Percentiles rank a stretch among this genome's conserved stretches.
Evolutionary conservation across 371 early-diverging fungal species (phyloP).

Genomic region (Massospora cicadina): DNA sequence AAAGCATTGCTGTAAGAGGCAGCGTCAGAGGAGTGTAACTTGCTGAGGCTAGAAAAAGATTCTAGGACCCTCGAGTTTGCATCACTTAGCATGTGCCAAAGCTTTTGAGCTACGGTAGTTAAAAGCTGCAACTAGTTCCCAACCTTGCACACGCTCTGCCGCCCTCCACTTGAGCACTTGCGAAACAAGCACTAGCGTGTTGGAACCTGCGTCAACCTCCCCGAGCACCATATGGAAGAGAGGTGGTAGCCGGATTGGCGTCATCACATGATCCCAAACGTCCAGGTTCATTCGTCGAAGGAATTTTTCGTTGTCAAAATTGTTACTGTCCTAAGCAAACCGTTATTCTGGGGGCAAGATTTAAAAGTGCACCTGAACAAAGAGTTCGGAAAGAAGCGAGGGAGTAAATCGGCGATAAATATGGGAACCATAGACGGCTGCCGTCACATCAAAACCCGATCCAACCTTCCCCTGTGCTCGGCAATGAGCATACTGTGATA

Average conservation of each 20-base stretch:
- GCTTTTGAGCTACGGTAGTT: not conserved
- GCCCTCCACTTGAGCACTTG: slow-evolving; percentile 74
- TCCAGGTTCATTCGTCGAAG: not conserved
- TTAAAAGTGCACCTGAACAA: too few relatives aligned
- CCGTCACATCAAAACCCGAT: slow-evolving; percentile 87
- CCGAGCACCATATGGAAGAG: slow-evolving; percentile 59
- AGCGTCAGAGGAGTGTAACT: not conserved
- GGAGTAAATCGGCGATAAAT: slow-evolving; percentile 72
- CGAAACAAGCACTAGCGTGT: slow-evolving; percentile 82
- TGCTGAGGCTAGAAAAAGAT: not conserved
- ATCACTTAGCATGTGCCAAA: not conserved
- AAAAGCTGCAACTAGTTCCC: slow-evolving; percentile 10
- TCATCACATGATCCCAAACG: slow-evolving; percentile 56
- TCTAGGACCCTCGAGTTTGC: not conserved
- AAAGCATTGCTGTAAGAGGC: not conserved
- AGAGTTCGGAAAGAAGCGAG: slow-evolving; percentile 25
- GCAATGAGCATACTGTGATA: slow-evolving; percentile 85
- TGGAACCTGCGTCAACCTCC: slow-evolving; percentile 82
- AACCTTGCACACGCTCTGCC: slow-evolving; percentile 33
- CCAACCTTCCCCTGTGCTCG: slow-evolving; percentile 95
- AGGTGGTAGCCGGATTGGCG: slow-evolving; percentile 47
- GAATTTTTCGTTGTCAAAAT: not conserved
- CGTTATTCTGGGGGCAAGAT: too few relatives aligned
- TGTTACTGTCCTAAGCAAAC: not conserved
- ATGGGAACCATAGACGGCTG: slow-evolving; percentile 81